Percentiles rank a stretch among this genome's conserved stretches.
Conservation (phyloP, 2,329 filamentous ascomycete genomes). For the Alternaria consortialis region DNA sequence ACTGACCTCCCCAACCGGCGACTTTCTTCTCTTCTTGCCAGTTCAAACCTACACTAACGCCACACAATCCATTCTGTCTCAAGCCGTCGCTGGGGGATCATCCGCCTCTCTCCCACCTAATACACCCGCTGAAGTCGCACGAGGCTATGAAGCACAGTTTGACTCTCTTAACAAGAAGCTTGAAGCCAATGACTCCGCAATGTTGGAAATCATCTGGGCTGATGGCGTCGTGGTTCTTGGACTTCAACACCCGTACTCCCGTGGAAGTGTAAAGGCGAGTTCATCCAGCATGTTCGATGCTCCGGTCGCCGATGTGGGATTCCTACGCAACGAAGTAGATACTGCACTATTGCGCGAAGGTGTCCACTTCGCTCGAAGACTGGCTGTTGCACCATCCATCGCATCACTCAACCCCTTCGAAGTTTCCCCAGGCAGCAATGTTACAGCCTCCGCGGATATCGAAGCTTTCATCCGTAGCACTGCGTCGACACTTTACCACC, state of each 20-base stretch:
- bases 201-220: slow-evolving; percentile 33
- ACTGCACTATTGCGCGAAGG: slow-evolving; percentile 31
- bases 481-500: slow-evolving; percentile 35
- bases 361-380: slow-evolving; percentile 27
- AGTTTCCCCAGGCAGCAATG: slow-evolving; percentile 29
- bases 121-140: slow-evolving; percentile 26
- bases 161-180: slow-evolving; percentile 29
- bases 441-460: slow-evolving; percentile 29
- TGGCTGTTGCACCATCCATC: slow-evolving; percentile 22
- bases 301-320: slow-evolving; percentile 34
- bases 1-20: slow-evolving; percentile 26
- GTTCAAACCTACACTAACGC: slow-evolving; percentile 30
- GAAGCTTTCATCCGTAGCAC: slow-evolving; percentile 24
- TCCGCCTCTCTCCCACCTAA: slow-evolving; percentile 26
- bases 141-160: slow-evolving; percentile 28
- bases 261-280: slow-evolving; percentile 35
- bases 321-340: slow-evolving; percentile 38
- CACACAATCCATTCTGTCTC: slow-evolving; percentile 20
- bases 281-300: slow-evolving; percentile 33
- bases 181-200: slow-evolving; percentile 23
- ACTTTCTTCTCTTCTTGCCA: slow-evolving; percentile 36
- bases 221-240: slow-evolving; percentile 28
- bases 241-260: slow-evolving; percentile 37
- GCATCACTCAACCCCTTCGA: slow-evolving; percentile 31
- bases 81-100: slow-evolving; percentile 25